Base-by-base conservation (phyloP, 768 basidiomycete genomes). In the Lepiota venenata region DNA sequence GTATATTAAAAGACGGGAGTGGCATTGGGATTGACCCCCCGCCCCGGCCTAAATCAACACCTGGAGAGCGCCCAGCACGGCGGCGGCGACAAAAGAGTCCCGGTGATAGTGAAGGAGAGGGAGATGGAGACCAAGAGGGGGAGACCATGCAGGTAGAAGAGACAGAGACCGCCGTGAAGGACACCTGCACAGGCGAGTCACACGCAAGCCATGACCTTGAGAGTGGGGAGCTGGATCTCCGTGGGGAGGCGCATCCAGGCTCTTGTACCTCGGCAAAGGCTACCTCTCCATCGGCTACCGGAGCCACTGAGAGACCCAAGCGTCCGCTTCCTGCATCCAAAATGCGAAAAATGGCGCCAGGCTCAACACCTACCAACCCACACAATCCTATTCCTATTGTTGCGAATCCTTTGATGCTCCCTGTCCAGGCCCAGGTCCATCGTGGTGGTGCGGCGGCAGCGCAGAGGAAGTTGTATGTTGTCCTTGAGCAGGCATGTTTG, bases 401-500 rank as follows among this genome's bases (percentile, higher is more conserved):
- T 2, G 77, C 83, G 1, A 92, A 92, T 66, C 91, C 91, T 0
- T 77, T 82, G 55, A 87, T 92, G 83, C 72, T 93, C 4, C 93
- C 93, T 27, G 77, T 91, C 0, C 88, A 90, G 62, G 91, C 91
- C 2, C 84, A 85, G 41, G 88, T 92, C 9, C 74, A 85, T 50
- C 73, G 81, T 53, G 78, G 77, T 7, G 75, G 77, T 32, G 69
- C 77, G n/a, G 73, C 75, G 9, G 73, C 79, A 0, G 70, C 74
- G 1, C 80, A 82, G 51, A 78, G 94, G 22, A 74, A 88, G 47
- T 76, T 99, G 15, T 97, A 88, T 58, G 95, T 99, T 46, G 79
- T 99, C 9, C 75, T 99, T 41, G 91, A 92, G 66, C 88, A 95
- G 65, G 96, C 97, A 0, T 99, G 97, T 66, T 76, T 99, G 49